These are phyloP conservation scores for Dactylonectria macrodidyma DNA, from an alignment of 2,329 filamentous ascomycete species.

Conservation along the genomic window DNA sequence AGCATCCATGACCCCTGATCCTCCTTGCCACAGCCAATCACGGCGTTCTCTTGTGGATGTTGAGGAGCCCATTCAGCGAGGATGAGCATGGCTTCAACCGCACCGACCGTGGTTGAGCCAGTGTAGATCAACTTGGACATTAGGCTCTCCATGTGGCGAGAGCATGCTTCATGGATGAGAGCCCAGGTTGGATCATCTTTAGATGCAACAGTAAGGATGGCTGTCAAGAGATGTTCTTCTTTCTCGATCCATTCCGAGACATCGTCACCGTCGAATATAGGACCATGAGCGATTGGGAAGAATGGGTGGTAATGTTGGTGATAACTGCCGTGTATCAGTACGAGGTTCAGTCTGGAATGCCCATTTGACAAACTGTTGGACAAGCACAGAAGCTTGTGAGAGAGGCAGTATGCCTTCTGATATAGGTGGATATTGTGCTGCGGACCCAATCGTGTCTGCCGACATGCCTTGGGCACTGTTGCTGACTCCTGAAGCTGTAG, in stretches of 20 bases:
- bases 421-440: conserved; percentile 52
- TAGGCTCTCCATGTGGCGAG: conserved; percentile 78
- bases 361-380: conserved; percentile 46
- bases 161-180: conserved; percentile 75
- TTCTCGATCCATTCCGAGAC: conserved; percentile 70
- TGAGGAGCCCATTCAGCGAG: conserved; percentile 83
- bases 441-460: conserved; percentile 15
- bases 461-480: background rate
- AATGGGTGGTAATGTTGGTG: conserved; percentile 78
- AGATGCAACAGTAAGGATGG: conserved; percentile 79
- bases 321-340: conserved; percentile 61
- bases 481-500: background rate
- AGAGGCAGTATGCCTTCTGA: conserved; percentile 49
- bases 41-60: conserved; percentile 71
- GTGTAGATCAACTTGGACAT: conserved; percentile 78
- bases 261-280: conserved; percentile 67
- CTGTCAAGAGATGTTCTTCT: conserved; percentile 78
- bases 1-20: conserved; percentile 85
- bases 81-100: conserved; percentile 78
- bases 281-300: conserved; percentile 76
- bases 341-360: background rate
- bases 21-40: conserved; percentile 80
- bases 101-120: conserved; percentile 77
- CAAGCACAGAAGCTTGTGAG: conserved; percentile 44
- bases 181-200: conserved; percentile 78